Percentiles rank a stretch among this genome's conserved stretches.
These are phyloP conservation scores for Dioscorea alata DNA, from an alignment of 106 monocot species.

Conservation along the genomic window DNA sequence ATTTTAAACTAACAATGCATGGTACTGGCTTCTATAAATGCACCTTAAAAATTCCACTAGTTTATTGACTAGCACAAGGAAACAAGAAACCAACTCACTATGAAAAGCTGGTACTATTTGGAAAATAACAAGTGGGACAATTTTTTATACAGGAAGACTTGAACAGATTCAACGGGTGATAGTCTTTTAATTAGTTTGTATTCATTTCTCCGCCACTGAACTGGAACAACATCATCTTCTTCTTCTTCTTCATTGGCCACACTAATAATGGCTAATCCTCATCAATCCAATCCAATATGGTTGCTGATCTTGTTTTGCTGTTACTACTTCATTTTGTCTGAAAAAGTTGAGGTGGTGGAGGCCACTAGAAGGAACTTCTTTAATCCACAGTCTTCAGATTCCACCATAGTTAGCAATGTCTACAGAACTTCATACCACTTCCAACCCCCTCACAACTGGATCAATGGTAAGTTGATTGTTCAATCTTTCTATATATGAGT, in stretches of 20 bases:
- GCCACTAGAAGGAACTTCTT: conserved; percentile 14
- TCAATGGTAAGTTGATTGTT: conserved; percentile 21
- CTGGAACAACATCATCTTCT: not conserved
- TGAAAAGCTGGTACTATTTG: no score
- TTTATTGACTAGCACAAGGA: no score
- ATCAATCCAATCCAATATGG: not conserved
- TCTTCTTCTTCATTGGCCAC: not conserved
- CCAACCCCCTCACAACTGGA: conserved; percentile 49
- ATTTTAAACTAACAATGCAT: no score
- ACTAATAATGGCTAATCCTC: not conserved
- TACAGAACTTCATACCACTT: conserved; percentile 48
- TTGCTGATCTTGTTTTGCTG: not conserved
- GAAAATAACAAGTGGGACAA: no score
- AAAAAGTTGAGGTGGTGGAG: not conserved
- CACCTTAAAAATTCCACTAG: no score
- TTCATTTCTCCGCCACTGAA: no score
- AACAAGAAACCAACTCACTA: no score
- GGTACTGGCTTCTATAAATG: no score
- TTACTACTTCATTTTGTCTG: not conserved
- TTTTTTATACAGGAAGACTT: no score
- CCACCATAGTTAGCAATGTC: conserved; percentile 22
- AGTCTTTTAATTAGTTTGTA: no score
- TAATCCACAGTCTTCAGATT: conserved; percentile 14
- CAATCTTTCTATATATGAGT: not conserved
- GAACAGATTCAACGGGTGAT: no score